Evolutionary conservation across 305 asterid species (phyloP), one percentile per base, ranked within the genome.

Genomic region (Stenogyne calaminthoides): DNA sequence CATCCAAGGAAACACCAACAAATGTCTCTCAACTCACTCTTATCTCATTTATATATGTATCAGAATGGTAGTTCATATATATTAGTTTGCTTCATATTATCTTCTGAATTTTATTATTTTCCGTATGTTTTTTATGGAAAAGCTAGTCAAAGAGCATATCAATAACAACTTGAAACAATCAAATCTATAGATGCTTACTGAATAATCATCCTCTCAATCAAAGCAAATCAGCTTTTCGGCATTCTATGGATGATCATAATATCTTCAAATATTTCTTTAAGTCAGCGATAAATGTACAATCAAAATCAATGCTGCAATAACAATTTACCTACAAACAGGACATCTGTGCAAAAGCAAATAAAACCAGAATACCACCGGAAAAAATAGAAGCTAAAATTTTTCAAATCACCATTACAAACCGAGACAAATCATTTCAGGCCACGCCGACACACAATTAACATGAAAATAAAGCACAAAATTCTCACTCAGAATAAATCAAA

Each of bases 271-370:
- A 12, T 37, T 16, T 58, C 36, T 2, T 12, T 6, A 54, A 27
- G 62, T 51, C 51, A 75, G 36, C 67, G 58, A 73, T 4, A 64
- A 49, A 27, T 47, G 25, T 12, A 37, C 6, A 36, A 66, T 19
- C 52, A 60, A 64, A 73, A 34, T 52, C 68, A 82, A 73, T 42
- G 70, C 67, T 15, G 78, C 71, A 71, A 77, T 46, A 73, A 71
- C 73, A 6, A 65, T 42, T 15, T 18, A 78, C 63, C 46, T 20
- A 60, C 32, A 68, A 57, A 42, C 54, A 67, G 32, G 69, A 73
- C 15, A 12, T 32, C 46, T 15, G 25, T 3, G 52, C 20, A 39
- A 20, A 73, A 70, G 46, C 67, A 59, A 75, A 58, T 37, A 16
- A 4, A 22, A 18, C 25, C 36, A 36, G 56, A 72, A 42, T 3